Base-by-base conservation (phyloP, 345 rosid species). In the Erodium maritimum region DNA sequence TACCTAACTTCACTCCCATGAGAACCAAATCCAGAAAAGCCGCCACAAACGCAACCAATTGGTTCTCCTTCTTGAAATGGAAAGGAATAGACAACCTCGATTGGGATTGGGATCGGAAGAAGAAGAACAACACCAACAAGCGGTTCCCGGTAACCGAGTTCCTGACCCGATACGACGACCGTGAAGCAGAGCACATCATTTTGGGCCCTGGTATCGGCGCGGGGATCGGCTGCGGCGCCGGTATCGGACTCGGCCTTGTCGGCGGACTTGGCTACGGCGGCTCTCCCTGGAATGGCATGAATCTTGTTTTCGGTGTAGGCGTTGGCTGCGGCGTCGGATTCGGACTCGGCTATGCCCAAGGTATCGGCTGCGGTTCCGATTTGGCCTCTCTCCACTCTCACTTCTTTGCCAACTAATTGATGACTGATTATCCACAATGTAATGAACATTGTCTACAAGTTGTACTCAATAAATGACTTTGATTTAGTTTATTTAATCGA, bases 221-320 rank as follows among this genome's bases (percentile, higher is more conserved):
- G 16, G 85, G 85, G 11, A 61, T 80, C 5, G 82, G 85, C 4
- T 80, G 85, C 45, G 80, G 82, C 12, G 25, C 58, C 11, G 82
- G 85, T 11, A 55, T 62, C 7, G 82, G 85, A 9, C 23, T 77
- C 17, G 82, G 80, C 33, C 21, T 73, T 50, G 75, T 71, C 9
- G 82, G 82, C 17, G 80, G 82, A 19, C 19, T 69, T 21, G 85
- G 85, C 7, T 70, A 58, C 11, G 75, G 76, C 1, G 75, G 73
- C 50, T 73, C 60, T 70, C 66, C 78, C 0, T 71, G 75, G 77
- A 75, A 73, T 71, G 68, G 69, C 51, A 22, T 68, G 3, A 71
- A 59, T 50, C 29, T 71, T 16, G 80, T 66, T 18, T 64, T 68
- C 23, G 80, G 80, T 21, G 62, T 69, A n/a, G 85, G 82, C 0